Conservation (phyloP, 2,329 filamentous ascomycete species). For the Ceratocystis papillata region DNA sequence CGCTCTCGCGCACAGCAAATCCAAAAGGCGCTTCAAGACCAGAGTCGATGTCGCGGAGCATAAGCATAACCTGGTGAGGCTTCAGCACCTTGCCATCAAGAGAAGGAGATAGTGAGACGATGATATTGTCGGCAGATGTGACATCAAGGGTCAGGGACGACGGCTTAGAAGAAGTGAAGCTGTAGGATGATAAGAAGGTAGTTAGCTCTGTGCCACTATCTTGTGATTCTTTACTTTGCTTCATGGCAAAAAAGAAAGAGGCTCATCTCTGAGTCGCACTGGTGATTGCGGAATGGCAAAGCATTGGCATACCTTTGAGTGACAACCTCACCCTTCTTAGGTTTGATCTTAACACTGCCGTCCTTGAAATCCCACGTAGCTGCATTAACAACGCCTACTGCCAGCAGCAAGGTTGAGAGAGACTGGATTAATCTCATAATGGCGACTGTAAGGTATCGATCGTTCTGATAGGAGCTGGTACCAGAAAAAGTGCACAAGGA, state of each 20-base stretch:
- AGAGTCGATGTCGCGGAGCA: slow-evolving; percentile 61
- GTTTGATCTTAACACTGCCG: slow-evolving; percentile 53
- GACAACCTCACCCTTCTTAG: slow-evolving; percentile 51
- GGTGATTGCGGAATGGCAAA: too few relatives aligned
- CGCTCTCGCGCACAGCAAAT: slow-evolving; percentile 71
- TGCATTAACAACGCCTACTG: slow-evolving; percentile 42
- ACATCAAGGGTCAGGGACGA: slow-evolving; percentile 55
- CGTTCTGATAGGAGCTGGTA: slow-evolving; percentile 7
- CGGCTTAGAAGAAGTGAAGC: slow-evolving; percentile 38
- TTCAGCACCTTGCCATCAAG: slow-evolving; percentile 69
- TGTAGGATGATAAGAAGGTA: slow-evolving; percentile 30
- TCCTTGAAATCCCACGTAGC: slow-evolving; percentile 65
- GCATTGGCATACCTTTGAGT: slow-evolving; percentile 53
- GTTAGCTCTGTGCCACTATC: not conserved
- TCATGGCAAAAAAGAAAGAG: too few relatives aligned
- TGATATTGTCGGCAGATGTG: slow-evolving; percentile 60
- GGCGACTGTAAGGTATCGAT: not conserved
- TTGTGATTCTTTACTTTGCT: not conserved
- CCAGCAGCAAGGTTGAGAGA: slow-evolving; percentile 36
- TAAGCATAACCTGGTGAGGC: slow-evolving; percentile 87
- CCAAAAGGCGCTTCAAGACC: slow-evolving; percentile 82
- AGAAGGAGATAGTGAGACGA: slow-evolving; percentile 69
- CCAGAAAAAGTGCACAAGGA: slow-evolving; percentile 21
- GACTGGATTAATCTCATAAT: slow-evolving; percentile 26
- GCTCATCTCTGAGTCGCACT: too few relatives aligned